Conservation (phyloP, 1,284 basidiomycete species). For the Vanrija pseudolonga region DNA sequence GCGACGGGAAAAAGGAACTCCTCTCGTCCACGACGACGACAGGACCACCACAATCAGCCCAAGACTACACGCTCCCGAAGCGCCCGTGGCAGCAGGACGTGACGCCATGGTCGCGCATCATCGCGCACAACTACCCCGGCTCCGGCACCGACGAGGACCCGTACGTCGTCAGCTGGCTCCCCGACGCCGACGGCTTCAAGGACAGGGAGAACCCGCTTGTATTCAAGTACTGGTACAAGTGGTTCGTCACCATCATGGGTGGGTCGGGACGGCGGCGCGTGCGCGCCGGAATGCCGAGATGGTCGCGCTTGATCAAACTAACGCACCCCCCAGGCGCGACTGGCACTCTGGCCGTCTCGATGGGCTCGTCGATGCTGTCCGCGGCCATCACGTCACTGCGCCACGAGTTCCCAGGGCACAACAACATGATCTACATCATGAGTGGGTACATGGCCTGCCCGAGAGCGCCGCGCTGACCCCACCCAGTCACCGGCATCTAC, state of each 20-base stretch:
- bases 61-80: conserved; percentile 1
- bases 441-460: not conserved
- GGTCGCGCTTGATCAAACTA: not conserved
- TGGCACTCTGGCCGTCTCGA: conserved; percentile 22
- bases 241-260: conserved; percentile 24
- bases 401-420: conserved; percentile 23
- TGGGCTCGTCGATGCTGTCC: conserved; percentile 24
- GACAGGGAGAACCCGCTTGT: conserved; percentile 37
- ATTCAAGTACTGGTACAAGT: conserved; percentile 32
- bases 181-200: conserved; percentile 3
- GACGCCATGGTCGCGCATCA: conserved; percentile 45
- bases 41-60: too few species aligned
- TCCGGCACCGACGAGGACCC: conserved; percentile 46
- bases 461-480: not conserved
- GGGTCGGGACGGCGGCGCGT: not conserved
- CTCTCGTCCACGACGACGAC: too few species aligned
- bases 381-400: conserved; percentile 21
- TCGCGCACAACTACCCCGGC: conserved; percentile 43
- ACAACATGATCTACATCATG: conserved; percentile 24
- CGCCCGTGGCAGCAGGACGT: conserved; percentile 34
- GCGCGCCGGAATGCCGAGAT: not conserved
- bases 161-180: conserved; percentile 44
- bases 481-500: conserved; percentile 14
- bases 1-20: too few species aligned
- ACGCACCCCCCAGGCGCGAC: conserved; percentile 11